Conservation (phyloP, 352 stramenopile genomes). For the Phytophthora sp. region DNA sequence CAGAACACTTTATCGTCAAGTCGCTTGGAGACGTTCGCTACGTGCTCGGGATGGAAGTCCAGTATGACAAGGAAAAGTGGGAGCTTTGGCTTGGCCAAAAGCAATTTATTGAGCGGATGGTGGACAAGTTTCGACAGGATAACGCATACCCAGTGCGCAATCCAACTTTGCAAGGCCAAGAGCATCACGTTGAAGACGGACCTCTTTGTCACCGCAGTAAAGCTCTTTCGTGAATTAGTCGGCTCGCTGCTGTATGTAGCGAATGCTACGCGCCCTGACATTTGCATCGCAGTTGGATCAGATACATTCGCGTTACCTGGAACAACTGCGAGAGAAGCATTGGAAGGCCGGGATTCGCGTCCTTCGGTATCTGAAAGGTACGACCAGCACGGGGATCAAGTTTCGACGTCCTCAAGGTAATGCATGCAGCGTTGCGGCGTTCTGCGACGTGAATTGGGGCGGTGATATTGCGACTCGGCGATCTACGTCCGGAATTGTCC, state of each 20-base stretch:
- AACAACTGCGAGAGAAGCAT: constrained; percentile 22
- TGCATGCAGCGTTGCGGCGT: not conserved
- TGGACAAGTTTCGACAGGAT: not conserved
- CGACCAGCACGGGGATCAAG: not conserved
- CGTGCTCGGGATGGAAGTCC: constrained; percentile 21
- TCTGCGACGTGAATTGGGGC: constrained; percentile 10
- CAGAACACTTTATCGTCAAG: constrained; percentile 21
- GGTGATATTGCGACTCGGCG: not conserved
- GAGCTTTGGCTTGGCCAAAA: constrained; percentile 7
- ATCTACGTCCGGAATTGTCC: constrained; percentile 12
- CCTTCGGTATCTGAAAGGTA: constrained; percentile 24
- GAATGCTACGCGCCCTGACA: constrained; percentile 29
- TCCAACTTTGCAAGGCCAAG: constrained; percentile 6
- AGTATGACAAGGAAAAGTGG: constrained; percentile 8
- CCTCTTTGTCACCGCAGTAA: not conserved
- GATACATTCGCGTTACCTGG: constrained; percentile 18
- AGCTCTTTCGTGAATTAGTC: constrained; percentile 18
- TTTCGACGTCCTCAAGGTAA: not conserved
- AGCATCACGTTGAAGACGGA: not conserved
- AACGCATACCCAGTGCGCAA: constrained; percentile 4
- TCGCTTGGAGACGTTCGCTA: constrained; percentile 8
- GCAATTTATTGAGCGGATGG: constrained; percentile 14
- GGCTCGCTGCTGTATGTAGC: constrained; percentile 28
- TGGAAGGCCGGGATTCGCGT: constrained; percentile 12
- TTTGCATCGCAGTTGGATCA: constrained; percentile 1